Base-by-base conservation (phyloP, 495 filamentous ascomycete species). In the Copromyces sp. region DNA sequence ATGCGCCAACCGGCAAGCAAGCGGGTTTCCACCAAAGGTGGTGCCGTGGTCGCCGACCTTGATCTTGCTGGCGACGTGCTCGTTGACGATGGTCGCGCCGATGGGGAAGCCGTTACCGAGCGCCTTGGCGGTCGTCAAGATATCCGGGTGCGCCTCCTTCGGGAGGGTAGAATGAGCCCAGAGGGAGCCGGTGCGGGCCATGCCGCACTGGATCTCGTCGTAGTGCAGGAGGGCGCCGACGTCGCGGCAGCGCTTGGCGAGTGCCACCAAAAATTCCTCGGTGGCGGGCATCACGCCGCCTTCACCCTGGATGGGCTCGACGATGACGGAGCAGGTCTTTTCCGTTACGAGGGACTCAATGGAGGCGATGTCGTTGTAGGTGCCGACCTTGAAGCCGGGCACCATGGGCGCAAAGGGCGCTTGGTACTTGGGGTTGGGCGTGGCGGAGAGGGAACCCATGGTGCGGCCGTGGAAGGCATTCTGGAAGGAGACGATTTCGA, bases 401-500 rank as follows among this genome's bases (percentile, higher is more conserved):
- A 99, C 82, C 94, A 99, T 97, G 29, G 95, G 95, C 16, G 92
- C 83, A 78, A 98, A 99, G 3, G 95, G 96, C 20, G 90, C 89
- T 80, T 99, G 95, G 82, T 99, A 99, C 79, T 99, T 99, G 12
- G 93, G 93, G 83, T 99, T 99, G n/a, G 94, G 96, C 6, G 95
- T 99, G 0, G 96, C 95, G 32, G 91, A 94, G 37, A 99, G 82
- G 29, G 89, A 86, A 29, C 95, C 95, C 93, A 98, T 96, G 29
- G 96, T 97, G 70, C 95, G 91, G 74, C 95, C 95, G 82, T 99
- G 95, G 89, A 99, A 99, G 24, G 92, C 93, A 78, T 91, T 89
- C 73, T 91, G 79, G 86, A 98, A 99, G 40, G 92, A 94, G 71
- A 98, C 90, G 16, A 99, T 81, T 76, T 97, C 94, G 74, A 88